phyloP scores from a whole-genome alignment of 2,329 filamentous ascomycete species.

The Penicillium sp. region DNA sequence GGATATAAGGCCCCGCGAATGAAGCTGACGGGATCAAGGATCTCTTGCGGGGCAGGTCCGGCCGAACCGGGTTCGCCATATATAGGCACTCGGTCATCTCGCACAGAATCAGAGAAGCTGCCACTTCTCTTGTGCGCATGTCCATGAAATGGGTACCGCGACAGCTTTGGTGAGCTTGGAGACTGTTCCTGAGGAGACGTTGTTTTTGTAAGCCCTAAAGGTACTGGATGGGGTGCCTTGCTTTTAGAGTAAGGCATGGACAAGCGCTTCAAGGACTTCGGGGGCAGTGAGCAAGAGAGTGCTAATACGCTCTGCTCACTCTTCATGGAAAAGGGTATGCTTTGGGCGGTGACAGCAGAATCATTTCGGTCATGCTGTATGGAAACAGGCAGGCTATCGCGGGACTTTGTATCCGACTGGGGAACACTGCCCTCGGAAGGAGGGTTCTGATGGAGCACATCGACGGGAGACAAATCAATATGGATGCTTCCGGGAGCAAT shows the following conservation, averaged over 20 bases:
- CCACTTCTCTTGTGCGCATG: slow-evolving; percentile 80
- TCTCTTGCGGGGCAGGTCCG: slow-evolving; percentile 61
- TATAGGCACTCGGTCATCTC: slow-evolving; percentile 67
- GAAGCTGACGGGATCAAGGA: slow-evolving; percentile 78
- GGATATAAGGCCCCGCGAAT: slow-evolving; percentile 86
- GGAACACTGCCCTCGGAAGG: slow-evolving; percentile 9
- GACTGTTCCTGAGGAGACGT: slow-evolving; percentile 38
- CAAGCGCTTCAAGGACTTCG: slow-evolving; percentile 51
- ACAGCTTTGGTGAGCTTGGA: slow-evolving; percentile 38
- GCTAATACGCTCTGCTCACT: slow-evolving; percentile 62
- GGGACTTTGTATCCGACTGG: slow-evolving; percentile 21
- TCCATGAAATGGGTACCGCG: slow-evolving; percentile 56
- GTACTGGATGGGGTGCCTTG: slow-evolving; percentile 51
- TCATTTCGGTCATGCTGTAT: slow-evolving; percentile 43
- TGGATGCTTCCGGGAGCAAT: slow-evolving; percentile 77
- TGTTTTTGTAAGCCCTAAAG: slow-evolving; percentile 42
- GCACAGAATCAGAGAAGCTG: slow-evolving; percentile 83
- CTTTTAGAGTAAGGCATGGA: slow-evolving; percentile 41
- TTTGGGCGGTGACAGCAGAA: slow-evolving; percentile 44
- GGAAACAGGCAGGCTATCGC: slow-evolving; percentile 26
- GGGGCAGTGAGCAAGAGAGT: slow-evolving; percentile 65
- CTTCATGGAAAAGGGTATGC: slow-evolving; percentile 45
- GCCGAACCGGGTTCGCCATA: slow-evolving; percentile 53
- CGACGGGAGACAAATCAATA: slow-evolving; percentile 57
- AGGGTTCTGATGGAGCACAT: slow-evolving; percentile 24